Evolutionary conservation across 805 yeast genomes (phyloP).

Genomic region (Dipodascopsis tothii): DNA sequence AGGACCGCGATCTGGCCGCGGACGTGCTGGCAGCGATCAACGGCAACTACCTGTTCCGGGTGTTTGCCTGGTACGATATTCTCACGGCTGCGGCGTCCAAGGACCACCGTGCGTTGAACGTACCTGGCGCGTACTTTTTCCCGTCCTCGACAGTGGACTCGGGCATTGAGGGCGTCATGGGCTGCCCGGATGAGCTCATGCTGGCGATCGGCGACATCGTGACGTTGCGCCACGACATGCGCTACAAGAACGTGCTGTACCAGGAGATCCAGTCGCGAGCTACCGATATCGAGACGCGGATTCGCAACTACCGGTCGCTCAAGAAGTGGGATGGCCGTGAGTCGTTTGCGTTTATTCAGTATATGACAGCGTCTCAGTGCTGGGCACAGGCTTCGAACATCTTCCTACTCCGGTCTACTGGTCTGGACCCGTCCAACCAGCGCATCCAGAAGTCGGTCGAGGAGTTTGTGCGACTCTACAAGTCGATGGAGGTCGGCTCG

Average conservation of each 20-base stretch:
- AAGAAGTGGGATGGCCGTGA: slow-evolving; percentile 20
- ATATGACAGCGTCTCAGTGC: slow-evolving; percentile 17
- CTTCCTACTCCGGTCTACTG: slow-evolving; percentile 17
- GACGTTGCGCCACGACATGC: slow-evolving; percentile 13
- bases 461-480: slow-evolving; percentile 12
- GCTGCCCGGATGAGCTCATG: slow-evolving; percentile 20
- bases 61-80: slow-evolving; percentile 22
- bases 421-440: slow-evolving; percentile 19
- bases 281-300: slow-evolving; percentile 12
- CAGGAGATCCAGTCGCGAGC: slow-evolving; percentile 16
- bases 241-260: slow-evolving; percentile 10
- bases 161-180: slow-evolving; percentile 19
- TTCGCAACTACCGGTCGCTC: slow-evolving; percentile 10
- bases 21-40: slow-evolving; percentile 17
- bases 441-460: slow-evolving; percentile 11
- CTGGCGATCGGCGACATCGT: slow-evolving; percentile 18
- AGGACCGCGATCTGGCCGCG: slow-evolving; percentile 17
- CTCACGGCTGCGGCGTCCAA: slow-evolving; percentile 15
- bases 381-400: slow-evolving; percentile 21
- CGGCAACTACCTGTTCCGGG: slow-evolving; percentile 18
- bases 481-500: slow-evolving; percentile 8
- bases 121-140: slow-evolving; percentile 17
- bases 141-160: slow-evolving; percentile 13
- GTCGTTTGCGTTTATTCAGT: slow-evolving; percentile 15
- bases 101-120: slow-evolving; percentile 17